A percentile compares a stretch with the other conserved stretches of the same genome.
Conservation (phyloP, 176 grass and related monocot species). For the Guadua angustifolia region DNA sequence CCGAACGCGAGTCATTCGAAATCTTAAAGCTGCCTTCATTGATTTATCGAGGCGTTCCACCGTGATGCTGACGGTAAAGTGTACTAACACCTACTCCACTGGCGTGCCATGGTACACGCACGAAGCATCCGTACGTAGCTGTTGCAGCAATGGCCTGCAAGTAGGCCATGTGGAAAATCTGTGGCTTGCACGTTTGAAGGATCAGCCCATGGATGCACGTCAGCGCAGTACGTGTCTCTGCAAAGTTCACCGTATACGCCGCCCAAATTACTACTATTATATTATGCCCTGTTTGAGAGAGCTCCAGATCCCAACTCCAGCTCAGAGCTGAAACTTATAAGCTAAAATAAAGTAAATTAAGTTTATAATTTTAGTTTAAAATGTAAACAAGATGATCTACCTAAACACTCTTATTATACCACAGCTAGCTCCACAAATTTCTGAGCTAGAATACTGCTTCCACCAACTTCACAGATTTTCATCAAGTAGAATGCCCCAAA, state of each 20-base stretch:
- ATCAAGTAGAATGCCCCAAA: too few species aligned
- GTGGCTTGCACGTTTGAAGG: not conserved
- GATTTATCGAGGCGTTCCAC: not conserved
- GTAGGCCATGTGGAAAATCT: not conserved
- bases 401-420: too few species aligned
- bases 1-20: too few species aligned
- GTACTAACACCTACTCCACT: not conserved
- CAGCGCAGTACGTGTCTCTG: not conserved
- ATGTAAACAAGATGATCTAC: too few species aligned
- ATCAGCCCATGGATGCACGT: not conserved
- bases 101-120: not conserved
- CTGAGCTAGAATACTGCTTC: too few species aligned
- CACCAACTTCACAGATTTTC: too few species aligned
- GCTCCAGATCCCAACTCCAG: too few species aligned
- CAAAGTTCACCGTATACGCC: not conserved
- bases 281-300: too few species aligned
- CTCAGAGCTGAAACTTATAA: too few species aligned
- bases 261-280: not conserved
- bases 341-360: too few species aligned
- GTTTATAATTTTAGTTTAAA: too few species aligned
- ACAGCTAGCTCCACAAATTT: too few species aligned
- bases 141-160: not conserved
- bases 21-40: not conserved
- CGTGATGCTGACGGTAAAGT: not conserved
- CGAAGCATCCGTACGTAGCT: not conserved